These are phyloP conservation scores for Pestalotiopsis sp. DNA, from an alignment of 2,329 filamentous ascomycete genomes.

Conservation along the genomic window DNA sequence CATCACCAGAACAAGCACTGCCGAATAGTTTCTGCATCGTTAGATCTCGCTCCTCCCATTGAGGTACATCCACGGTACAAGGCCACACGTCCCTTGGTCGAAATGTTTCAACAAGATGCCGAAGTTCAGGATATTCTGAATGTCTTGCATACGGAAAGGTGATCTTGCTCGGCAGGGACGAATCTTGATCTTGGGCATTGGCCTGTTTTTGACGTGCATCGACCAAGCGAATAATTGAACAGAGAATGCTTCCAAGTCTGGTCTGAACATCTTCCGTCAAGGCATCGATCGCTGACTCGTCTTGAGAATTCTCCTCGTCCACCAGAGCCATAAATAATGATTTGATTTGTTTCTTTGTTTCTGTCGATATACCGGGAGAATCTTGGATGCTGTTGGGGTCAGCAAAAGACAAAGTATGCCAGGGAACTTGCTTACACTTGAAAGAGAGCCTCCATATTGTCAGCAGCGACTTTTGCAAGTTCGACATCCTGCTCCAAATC, in stretches of 20 bases:
- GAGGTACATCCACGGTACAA: conserved; percentile 69
- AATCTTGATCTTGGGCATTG: conserved; percentile 12
- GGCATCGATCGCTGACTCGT: conserved; percentile 32
- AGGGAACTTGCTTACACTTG: conserved; percentile 33
- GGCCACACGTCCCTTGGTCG: conserved; percentile 78
- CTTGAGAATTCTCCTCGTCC: conserved; percentile 31
- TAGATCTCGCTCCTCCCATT: conserved; percentile 64
- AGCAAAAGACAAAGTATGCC: no score
- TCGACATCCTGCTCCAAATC: conserved; percentile 72
- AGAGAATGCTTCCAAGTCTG: conserved; percentile 25
- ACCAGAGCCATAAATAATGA: conserved; percentile 21
- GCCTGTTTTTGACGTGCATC: background rate
- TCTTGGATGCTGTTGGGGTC: conserved; percentile 22
- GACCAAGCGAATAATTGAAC: conserved; percentile 23
- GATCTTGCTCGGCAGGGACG: conserved; percentile 44
- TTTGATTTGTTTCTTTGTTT: conserved; percentile 25
- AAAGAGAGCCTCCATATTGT: conserved; percentile 54
- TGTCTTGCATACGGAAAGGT: conserved; percentile 87
- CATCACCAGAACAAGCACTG: conserved; percentile 60
- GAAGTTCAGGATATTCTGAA: conserved; percentile 82
- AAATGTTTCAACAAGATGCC: conserved; percentile 69
- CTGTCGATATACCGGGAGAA: conserved; percentile 18
- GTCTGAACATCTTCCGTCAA: conserved; percentile 33
- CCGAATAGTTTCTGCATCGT: conserved; percentile 76
- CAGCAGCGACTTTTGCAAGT: conserved; percentile 60